A percentile compares a stretch with the other conserved stretches of the same genome.
These are phyloP conservation scores for Lolium perenne DNA, from an alignment of 176 grass and related monocot species.

Conservation along the genomic window DNA sequence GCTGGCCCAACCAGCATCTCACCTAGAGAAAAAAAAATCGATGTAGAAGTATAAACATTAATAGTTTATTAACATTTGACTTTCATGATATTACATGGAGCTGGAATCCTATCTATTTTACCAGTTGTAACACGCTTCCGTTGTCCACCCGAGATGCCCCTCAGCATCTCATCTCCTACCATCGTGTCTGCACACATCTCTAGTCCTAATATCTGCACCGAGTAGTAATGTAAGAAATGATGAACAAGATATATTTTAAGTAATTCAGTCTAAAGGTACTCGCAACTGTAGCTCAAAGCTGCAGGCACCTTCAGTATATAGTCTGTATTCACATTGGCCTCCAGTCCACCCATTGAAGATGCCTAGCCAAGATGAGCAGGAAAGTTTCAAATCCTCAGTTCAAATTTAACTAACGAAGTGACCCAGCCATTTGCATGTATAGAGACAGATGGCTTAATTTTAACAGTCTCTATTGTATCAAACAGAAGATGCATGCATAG, in stretches of 20 bases:
- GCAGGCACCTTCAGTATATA: constrained; percentile 80
- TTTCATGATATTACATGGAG: not conserved
- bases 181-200: constrained; percentile 86
- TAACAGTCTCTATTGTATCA: too few relatives aligned
- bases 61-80: not conserved
- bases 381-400: not conserved
- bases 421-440: too few relatives aligned
- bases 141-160: constrained; percentile 92
- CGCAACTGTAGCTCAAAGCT: not conserved
- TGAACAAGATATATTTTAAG: constrained; percentile 1
- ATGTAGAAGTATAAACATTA: not conserved
- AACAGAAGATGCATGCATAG: too few relatives aligned
- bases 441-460: too few relatives aligned
- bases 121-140: constrained; percentile 87
- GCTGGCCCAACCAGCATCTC: constrained; percentile 92
- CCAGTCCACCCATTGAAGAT: constrained; percentile 60
- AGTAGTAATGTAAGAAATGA: not conserved
- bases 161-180: constrained; percentile 86
- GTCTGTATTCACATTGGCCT: constrained; percentile 73
- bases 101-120: constrained; percentile 11
- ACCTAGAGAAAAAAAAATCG: constrained; percentile 46
- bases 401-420: not conserved
- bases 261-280: not conserved
- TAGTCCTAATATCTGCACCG: constrained; percentile 75
- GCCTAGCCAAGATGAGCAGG: constrained; percentile 52